phyloP scores from a whole-genome alignment of 2,329 filamentous ascomycete genomes.

The Pleomassaria siparia region DNA sequence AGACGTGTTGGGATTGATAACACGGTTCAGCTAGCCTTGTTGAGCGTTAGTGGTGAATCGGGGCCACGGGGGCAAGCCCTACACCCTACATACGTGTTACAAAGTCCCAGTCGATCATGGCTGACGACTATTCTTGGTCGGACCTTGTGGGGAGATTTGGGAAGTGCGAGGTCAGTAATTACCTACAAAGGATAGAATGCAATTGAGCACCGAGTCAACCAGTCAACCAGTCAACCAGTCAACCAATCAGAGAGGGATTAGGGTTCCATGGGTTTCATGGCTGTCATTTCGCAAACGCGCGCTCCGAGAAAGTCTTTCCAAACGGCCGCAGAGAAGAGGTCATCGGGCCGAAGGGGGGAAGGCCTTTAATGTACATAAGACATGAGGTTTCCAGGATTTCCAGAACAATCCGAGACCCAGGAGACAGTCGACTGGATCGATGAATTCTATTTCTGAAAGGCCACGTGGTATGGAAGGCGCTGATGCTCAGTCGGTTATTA shows the following conservation, averaged over 20 bases:
- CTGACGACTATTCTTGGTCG: constrained; percentile 1
- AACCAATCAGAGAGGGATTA: background rate
- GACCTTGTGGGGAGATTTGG: background rate
- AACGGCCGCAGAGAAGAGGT: background rate
- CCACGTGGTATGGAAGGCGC: background rate
- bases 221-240: background rate
- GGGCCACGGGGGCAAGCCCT: background rate
- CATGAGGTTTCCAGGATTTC: background rate
- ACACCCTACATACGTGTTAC: background rate
- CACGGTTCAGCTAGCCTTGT: background rate
- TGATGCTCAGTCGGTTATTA: background rate
- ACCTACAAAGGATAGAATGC: too few relatives aligned
- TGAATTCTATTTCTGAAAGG: background rate
- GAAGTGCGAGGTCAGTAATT: background rate
- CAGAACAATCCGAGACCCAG: too few relatives aligned
- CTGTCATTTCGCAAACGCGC: background rate
- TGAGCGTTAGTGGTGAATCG: background rate
- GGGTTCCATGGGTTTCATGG: background rate
- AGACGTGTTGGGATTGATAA: background rate
- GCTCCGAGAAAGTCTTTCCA: background rate
- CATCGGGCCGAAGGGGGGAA: background rate
- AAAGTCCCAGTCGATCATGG: background rate
- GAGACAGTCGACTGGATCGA: too few relatives aligned
- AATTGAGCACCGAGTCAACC: background rate
- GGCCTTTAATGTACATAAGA: too few relatives aligned